phyloP scores from a whole-genome alignment of 805 yeast species.

The Blastobotrys attinorum region DNA sequence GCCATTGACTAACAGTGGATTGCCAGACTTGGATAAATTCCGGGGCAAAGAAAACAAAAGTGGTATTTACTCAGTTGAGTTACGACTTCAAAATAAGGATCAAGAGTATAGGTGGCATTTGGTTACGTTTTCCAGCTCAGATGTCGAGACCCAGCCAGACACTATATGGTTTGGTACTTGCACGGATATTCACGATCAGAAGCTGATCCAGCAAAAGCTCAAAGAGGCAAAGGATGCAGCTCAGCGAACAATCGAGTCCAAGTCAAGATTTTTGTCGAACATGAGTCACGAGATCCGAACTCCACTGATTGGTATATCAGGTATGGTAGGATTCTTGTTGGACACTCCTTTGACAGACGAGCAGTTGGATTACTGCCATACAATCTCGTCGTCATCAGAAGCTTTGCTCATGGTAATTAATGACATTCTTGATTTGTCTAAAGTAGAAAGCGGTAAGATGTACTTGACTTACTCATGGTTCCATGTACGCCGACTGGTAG shows the following conservation, averaged over 20 bases:
- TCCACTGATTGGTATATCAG: slow-evolving; percentile 31
- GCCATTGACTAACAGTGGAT: slow-evolving; percentile 10
- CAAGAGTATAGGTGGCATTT: slow-evolving; percentile 28
- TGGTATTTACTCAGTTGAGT: slow-evolving; percentile 16
- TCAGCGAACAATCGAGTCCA: slow-evolving; percentile 29
- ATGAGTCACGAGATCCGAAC: slow-evolving; percentile 32
- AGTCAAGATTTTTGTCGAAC: slow-evolving; percentile 31
- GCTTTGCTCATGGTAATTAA: slow-evolving; percentile 29
- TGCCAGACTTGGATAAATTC: slow-evolving; percentile 3
- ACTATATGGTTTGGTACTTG: slow-evolving; percentile 28
- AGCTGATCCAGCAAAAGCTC: slow-evolving; percentile 27
- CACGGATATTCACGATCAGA: slow-evolving; percentile 30
- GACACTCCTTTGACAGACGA: slow-evolving; percentile 27
- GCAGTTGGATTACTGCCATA: slow-evolving; percentile 30
- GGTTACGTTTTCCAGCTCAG: slow-evolving; percentile 22
- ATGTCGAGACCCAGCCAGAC: slow-evolving; percentile 8
- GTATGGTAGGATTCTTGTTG: slow-evolving; percentile 29
- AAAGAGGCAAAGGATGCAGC: slow-evolving; percentile 30
- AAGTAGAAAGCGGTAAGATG: slow-evolving; percentile 32
- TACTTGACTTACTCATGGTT: slow-evolving; percentile 25
- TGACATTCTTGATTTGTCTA: slow-evolving; percentile 29
- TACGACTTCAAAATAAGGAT: slow-evolving; percentile 20
- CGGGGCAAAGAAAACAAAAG: slow-evolving; percentile 10
- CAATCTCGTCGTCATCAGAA: slow-evolving; percentile 28
- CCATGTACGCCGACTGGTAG: slow-evolving; percentile 26